A percentile compares a stretch with the other conserved stretches of the same genome.
Evolutionary conservation across 148 eudicot genomes (phyloP).

Genomic region (Amaranthus palmeri): DNA sequence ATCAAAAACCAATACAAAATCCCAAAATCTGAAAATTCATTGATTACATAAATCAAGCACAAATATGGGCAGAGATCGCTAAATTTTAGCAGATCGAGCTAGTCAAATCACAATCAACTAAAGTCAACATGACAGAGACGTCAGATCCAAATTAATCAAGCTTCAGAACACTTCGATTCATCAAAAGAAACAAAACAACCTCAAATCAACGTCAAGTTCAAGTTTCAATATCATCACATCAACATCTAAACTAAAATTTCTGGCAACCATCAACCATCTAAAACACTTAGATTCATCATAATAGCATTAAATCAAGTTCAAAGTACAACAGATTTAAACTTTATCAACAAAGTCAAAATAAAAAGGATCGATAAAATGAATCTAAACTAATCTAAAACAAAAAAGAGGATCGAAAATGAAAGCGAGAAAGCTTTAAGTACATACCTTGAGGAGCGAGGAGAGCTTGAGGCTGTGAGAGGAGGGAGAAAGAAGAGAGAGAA

Average conservation of each 20-base stretch:
- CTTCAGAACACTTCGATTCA: not conserved
- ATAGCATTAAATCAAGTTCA: conserved; percentile 7
- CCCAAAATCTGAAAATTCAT: not conserved
- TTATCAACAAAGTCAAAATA: not conserved
- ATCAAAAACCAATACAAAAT: not conserved
- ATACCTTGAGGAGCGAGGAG: conserved; percentile 14
- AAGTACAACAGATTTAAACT: conserved; percentile 2
- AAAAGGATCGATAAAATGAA: conserved; percentile 1
- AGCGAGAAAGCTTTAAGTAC: not conserved
- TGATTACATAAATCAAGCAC: conserved; percentile 5
- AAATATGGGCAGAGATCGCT: not conserved
- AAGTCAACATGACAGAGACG: conserved; percentile 21
- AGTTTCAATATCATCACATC: no score
- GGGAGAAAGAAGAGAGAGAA: conserved; percentile 21
- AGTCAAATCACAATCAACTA: conserved; percentile 17
- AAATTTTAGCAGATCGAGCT: conserved; percentile 24
- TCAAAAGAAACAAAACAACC: not conserved
- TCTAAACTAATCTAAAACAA: not conserved
- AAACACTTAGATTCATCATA: not conserved
- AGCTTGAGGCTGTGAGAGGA: conserved; percentile 25
- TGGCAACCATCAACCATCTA: no score
- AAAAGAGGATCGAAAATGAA: not conserved
- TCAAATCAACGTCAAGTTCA: not conserved
- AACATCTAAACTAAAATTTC: no score
- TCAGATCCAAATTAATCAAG: conserved; percentile 16